Evolutionary conservation across 2,329 filamentous ascomycete genomes (phyloP).

Genomic region (Myriosclerotinia duriaeana): DNA sequence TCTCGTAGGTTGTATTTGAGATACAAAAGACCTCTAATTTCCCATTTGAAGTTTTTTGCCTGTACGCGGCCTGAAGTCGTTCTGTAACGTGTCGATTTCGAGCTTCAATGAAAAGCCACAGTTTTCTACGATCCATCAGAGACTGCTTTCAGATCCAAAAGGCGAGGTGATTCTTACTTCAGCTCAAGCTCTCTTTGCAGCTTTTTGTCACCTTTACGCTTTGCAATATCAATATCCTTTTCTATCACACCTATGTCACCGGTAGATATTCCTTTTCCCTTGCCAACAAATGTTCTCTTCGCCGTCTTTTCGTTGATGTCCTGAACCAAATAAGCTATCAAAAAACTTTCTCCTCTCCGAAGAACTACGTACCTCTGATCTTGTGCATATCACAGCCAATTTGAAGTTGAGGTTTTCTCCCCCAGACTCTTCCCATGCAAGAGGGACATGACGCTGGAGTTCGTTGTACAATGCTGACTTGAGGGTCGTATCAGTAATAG

Average conservation of each 20-base stretch:
- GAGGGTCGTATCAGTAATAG: background rate
- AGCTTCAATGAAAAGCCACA: background rate
- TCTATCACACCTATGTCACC: background rate
- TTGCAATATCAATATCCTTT: background rate
- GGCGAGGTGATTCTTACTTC: conserved; percentile 24
- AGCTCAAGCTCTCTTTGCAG: background rate
- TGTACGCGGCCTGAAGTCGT: background rate
- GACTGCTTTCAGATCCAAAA: background rate
- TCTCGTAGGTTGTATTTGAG: conserved; percentile 42
- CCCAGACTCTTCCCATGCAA: conserved; percentile 23
- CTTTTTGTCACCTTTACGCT: background rate
- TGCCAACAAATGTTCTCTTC: background rate
- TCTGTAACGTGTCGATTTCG: background rate
- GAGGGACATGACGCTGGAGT: conserved; percentile 1
- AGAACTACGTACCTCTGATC: background rate
- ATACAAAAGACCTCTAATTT: conserved; percentile 42
- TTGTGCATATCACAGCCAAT: conserved; percentile 11
- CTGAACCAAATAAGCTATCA: background rate
- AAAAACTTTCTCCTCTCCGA: no score
- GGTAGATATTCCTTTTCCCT: background rate
- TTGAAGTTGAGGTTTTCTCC: conserved; percentile 13
- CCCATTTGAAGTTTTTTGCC: conserved; percentile 22
- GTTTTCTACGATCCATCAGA: background rate
- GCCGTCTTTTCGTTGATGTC: background rate
- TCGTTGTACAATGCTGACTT: conserved; percentile 9